Base-by-base conservation (phyloP, 2,329 filamentous ascomycete species). In the Hirsutella thompsonii region DNA sequence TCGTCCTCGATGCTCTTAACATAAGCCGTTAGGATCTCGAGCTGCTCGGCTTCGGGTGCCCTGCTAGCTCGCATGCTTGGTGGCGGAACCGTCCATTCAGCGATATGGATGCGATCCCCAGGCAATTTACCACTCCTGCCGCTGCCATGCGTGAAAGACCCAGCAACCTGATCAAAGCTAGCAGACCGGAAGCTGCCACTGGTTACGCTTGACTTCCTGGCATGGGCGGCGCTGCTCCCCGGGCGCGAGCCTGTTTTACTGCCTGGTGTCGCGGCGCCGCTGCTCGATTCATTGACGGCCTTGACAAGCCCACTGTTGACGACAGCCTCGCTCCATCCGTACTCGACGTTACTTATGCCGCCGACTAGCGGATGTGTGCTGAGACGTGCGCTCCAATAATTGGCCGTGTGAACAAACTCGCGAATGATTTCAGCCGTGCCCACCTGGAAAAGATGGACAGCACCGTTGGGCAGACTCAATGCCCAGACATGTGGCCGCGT, bases 381-480 rank as follows among this genome's bases (percentile, higher is more conserved):
- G 26, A 96, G 70, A 39, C 92, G 77, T 2, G 92, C 90, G 55
- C 87, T 92, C 92, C 92, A 98, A 63, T 96, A 98, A 62, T 98
- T 98, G 52, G 86, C 87, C 2, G 89, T 93, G 16, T 78, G 81
- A 40, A 96, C 89, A 53, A 95, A 98, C 58, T 98, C 92, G 51
- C 83, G 83, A 51, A 89, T 84, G 52, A 96, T 94, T 52, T 98
- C 92, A 0, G 86, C 79, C 1, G 92, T 98, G 42, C 92, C 92
- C 38, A 92, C 92, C 55, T 96, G 89, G 72, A 98, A 98, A n/a
- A 98, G 72, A 58, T 98, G 92, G 1, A 98, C 89, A 1, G 90
- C 90, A 11, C 92, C 92, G 2, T 81, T 93, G 0, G 92, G 90
- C 36, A 98, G 68, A 47, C 85, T 94, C 39, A 98, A 67, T 2